phyloP scores from a whole-genome alignment of 306 rosid species.

The Acacia melanoxylon region DNA sequence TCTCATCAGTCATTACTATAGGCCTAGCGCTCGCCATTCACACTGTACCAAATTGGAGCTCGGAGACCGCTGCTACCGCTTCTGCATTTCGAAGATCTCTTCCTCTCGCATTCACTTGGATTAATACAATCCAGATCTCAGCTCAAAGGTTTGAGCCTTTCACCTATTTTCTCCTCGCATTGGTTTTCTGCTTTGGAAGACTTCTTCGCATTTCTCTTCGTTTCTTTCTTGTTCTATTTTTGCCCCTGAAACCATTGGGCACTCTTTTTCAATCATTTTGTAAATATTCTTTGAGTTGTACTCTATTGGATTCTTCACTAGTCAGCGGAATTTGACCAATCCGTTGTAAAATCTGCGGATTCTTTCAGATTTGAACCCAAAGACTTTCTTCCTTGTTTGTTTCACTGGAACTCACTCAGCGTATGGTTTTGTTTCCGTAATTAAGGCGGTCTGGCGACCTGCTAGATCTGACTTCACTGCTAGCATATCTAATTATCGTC shows the following conservation, averaged over 20 bases:
- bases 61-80: background rate
- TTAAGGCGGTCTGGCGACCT: slow-evolving; percentile 11
- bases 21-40: slow-evolving; percentile 23
- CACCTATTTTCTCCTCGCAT: background rate
- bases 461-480: slow-evolving; percentile 49
- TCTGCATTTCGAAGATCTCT: slow-evolving; percentile 30
- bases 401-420: slow-evolving; percentile 16
- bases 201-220: slow-evolving; percentile 1
- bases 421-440: background rate
- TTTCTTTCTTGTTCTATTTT: background rate
- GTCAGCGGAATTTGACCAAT: slow-evolving; percentile 1
- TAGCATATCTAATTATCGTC: background rate
- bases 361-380: background rate
- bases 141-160: slow-evolving; percentile 25
- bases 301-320: background rate
- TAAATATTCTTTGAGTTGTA: background rate
- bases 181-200: background rate
- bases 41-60: slow-evolving; percentile 21
- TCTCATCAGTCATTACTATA: background rate
- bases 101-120: background rate
- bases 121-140: slow-evolving; percentile 46
- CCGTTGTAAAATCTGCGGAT: background rate
- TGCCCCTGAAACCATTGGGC: background rate
- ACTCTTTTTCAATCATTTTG: background rate
- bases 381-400: slow-evolving; percentile 18